phyloP scores from a whole-genome alignment of 805 yeast genomes.

The Pichia thaimueangensis region DNA sequence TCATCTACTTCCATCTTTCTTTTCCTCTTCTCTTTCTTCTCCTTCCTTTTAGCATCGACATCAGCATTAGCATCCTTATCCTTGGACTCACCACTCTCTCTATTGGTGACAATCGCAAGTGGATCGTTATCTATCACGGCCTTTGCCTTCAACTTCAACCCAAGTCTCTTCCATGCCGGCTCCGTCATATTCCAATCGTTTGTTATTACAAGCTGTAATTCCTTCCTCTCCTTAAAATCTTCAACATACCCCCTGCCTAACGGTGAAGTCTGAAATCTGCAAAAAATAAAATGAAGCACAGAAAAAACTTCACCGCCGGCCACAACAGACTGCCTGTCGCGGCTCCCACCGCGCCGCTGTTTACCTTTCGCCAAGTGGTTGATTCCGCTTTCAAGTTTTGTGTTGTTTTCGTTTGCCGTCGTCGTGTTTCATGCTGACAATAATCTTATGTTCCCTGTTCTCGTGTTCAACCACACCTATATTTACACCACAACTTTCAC shows the following conservation, averaged over 20 bases:
- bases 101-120: constrained; percentile 32
- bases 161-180: constrained; percentile 85
- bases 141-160: constrained; percentile 57
- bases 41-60: constrained; percentile 18
- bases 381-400: too few species aligned
- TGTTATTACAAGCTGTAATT: neutral
- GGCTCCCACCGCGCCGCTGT: too few species aligned
- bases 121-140: constrained; percentile 41
- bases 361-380: too few species aligned
- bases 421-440: neutral
- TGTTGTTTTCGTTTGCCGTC: neutral
- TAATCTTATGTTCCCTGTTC: neutral
- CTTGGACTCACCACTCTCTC: constrained; percentile 24
- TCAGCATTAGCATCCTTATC: neutral
- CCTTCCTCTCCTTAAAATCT: neutral
- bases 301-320: neutral
- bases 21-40: constrained; percentile 30
- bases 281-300: neutral
- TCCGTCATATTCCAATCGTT: constrained; percentile 18
- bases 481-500: neutral
- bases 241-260: neutral
- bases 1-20: constrained; percentile 28
- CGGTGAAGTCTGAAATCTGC: neutral
- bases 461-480: neutral
- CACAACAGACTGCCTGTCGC: neutral